Percentiles rank a stretch among this genome's conserved stretches.
These are phyloP conservation scores for Astrothelium macrocarpum DNA, from an alignment of 495 filamentous ascomycete genomes.

Conservation along the genomic window DNA sequence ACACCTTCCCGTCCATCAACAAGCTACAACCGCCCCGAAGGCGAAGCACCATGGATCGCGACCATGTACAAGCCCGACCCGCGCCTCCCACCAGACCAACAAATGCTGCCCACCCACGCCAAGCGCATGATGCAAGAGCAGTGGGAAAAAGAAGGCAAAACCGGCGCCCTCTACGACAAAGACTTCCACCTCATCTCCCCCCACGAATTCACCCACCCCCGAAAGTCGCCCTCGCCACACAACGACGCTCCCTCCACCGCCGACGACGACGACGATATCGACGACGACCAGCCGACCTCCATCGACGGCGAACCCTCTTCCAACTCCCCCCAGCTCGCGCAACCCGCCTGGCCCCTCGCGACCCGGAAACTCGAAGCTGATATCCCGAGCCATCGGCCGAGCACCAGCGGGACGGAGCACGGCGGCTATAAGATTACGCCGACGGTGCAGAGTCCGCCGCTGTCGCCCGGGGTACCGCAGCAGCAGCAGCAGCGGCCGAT, in stretches of 20 bases:
- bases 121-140: slow-evolving; percentile 87
- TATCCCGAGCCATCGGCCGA: slow-evolving; percentile 12
- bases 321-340: slow-evolving; percentile 6
- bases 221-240: too few species aligned
- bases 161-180: slow-evolving; percentile 69
- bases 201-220: slow-evolving; percentile 26
- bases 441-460: slow-evolving; percentile 24
- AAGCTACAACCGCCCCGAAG: slow-evolving; percentile 72
- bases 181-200: slow-evolving; percentile 67
- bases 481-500: slow-evolving; percentile 3
- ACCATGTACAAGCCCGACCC: slow-evolving; percentile 95
- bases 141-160: slow-evolving; percentile 83
- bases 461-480: slow-evolving; percentile 13
- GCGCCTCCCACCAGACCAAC: slow-evolving; percentile 85
- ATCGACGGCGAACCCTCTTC: too few species aligned
- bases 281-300: too few species aligned
- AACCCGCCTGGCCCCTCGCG: slow-evolving; percentile 21
- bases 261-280: too few species aligned
- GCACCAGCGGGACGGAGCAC: slow-evolving; percentile 30
- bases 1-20: slow-evolving; percentile 43
- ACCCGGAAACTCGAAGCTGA: slow-evolving; percentile 17
- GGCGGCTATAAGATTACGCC: slow-evolving; percentile 33
- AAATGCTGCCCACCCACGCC: slow-evolving; percentile 88
- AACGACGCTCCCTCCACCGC: too few species aligned
- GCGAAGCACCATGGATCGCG: slow-evolving; percentile 90